These are phyloP conservation scores for Cladosporium velox DNA, from an alignment of 2,329 filamentous ascomycete species.

Conservation along the genomic window DNA sequence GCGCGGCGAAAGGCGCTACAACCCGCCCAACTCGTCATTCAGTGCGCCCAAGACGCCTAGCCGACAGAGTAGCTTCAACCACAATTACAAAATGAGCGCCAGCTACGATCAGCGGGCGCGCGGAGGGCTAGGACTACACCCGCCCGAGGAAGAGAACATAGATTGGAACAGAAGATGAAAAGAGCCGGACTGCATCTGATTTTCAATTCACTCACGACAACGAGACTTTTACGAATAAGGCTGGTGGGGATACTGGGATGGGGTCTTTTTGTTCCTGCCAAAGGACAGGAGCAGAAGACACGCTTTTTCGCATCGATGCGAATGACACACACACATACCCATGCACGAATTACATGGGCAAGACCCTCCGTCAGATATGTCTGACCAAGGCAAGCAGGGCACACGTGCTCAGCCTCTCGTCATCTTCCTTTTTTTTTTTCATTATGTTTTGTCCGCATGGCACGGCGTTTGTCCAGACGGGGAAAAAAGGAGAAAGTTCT, in stretches of 20 bases:
- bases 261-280: neutral
- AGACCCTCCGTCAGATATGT: neutral
- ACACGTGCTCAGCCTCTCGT: neutral
- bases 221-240: slow-evolving; percentile 5
- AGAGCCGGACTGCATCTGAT: neutral
- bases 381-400: neutral
- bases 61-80: slow-evolving; percentile 21
- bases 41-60: slow-evolving; percentile 44
- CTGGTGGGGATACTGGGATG: neutral
- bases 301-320: neutral
- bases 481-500: neutral
- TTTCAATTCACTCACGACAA: neutral
- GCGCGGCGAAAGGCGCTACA: slow-evolving; percentile 41
- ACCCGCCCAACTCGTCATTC: slow-evolving; percentile 43
- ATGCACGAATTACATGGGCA: neutral
- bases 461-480: slow-evolving; percentile 3
- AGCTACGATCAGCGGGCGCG: slow-evolving; percentile 42
- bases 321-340: neutral
- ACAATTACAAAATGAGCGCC: slow-evolving; percentile 18
- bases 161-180: slow-evolving; percentile 7
- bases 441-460: neutral
- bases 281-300: neutral
- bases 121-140: slow-evolving; percentile 43
- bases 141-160: slow-evolving; percentile 28
- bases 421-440: neutral